A percentile compares a stretch with the other conserved stretches of the same genome.
Evolutionary conservation across 2,329 filamentous ascomycete genomes (phyloP).

Genomic region (Penicillium sp.): DNA sequence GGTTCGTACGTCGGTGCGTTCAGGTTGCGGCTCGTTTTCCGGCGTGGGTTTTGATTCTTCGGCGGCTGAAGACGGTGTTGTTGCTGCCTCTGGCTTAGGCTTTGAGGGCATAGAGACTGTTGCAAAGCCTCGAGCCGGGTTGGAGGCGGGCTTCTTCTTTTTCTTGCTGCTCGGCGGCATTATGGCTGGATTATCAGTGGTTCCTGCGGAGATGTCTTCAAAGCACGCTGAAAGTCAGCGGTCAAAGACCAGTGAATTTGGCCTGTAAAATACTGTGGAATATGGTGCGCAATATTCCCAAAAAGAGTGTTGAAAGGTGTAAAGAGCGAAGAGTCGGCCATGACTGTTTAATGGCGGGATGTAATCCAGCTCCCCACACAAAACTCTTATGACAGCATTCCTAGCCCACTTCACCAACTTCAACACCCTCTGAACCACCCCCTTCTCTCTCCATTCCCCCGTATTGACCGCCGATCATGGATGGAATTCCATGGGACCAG

Average conservation of each 20-base stretch:
- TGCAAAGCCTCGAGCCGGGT: slow-evolving; percentile 87
- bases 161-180: slow-evolving; percentile 77
- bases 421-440: slow-evolving; percentile 16
- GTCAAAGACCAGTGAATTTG: neutral
- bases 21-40: slow-evolving; percentile 28
- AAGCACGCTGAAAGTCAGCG: slow-evolving; percentile 5
- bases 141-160: slow-evolving; percentile 85
- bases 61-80: slow-evolving; percentile 29
- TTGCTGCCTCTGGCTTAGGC: slow-evolving; percentile 51
- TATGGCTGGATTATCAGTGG: slow-evolving; percentile 5
- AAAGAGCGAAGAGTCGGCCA: slow-evolving; percentile 14
- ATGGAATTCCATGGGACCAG: slow-evolving; percentile 44
- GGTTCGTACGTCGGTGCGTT: slow-evolving; percentile 17
- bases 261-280: neutral
- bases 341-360: slow-evolving; percentile 21
- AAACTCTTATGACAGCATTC: slow-evolving; percentile 43
- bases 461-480: slow-evolving; percentile 37
- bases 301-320: slow-evolving; percentile 10
- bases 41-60: slow-evolving; percentile 30
- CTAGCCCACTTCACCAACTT: slow-evolving; percentile 24
- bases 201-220: slow-evolving; percentile 10
- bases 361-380: slow-evolving; percentile 29
- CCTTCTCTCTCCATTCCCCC: slow-evolving; percentile 29
- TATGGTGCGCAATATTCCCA: slow-evolving; percentile 1
- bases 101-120: slow-evolving; percentile 91